Evolutionary conservation across 139 green algal genomes (phyloP).

Genomic region (Ettlia oleoabundans): DNA sequence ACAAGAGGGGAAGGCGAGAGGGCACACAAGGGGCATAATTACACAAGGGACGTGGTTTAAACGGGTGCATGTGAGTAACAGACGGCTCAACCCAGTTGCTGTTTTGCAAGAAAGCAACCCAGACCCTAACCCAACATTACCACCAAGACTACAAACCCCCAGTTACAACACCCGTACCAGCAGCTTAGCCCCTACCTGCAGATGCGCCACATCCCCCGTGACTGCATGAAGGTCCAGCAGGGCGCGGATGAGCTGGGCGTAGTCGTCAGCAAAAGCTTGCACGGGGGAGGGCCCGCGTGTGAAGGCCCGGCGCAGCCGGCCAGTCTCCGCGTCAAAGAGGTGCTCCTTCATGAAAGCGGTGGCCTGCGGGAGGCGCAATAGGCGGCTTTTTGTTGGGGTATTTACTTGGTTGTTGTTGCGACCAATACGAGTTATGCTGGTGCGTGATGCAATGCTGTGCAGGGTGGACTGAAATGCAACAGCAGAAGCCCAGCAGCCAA

Average conservation of each 20-base stretch:
- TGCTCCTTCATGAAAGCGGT: conserved; percentile 74
- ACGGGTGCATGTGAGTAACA: too few species aligned
- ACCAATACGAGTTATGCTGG: too few species aligned
- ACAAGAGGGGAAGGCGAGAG: too few species aligned
- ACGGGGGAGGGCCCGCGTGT: conserved; percentile 60
- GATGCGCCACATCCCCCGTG: conserved; percentile 70
- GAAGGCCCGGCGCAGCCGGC: conserved; percentile 72
- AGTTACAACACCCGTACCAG: not conserved
- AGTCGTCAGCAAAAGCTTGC: conserved; percentile 81
- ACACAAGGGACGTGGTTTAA: too few species aligned
- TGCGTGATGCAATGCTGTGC: too few species aligned
- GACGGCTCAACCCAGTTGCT: too few species aligned
- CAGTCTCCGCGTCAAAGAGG: conserved; percentile 69
- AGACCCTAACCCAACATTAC: not conserved
- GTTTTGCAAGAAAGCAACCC: too few species aligned
- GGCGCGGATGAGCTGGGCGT: conserved; percentile 71
- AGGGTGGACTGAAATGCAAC: too few species aligned
- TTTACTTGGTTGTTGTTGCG: too few species aligned
- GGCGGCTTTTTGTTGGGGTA: not conserved
- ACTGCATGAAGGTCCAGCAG: conserved; percentile 85
- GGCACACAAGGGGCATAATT: not conserved
- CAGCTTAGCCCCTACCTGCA: conserved; percentile 40
- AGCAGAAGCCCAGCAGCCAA: not conserved
- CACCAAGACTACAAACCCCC: not conserved
- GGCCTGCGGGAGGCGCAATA: too few species aligned